Percentiles rank a stretch among this genome's conserved stretches.
Evolutionary conservation across 257 asterid genomes (phyloP).

Genomic region (Perilla frutescens): DNA sequence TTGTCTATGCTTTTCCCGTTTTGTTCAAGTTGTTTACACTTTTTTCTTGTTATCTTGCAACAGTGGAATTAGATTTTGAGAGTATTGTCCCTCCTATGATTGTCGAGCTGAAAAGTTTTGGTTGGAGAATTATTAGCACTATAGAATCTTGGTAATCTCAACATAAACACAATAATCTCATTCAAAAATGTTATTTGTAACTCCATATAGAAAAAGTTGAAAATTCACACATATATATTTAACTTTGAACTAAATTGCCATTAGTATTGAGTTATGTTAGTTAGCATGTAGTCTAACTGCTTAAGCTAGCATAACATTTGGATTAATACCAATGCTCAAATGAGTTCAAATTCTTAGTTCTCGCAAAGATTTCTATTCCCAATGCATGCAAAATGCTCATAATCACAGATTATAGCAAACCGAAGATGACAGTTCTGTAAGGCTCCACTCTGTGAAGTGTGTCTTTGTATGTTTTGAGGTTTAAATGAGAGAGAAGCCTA

Average conservation of each 20-base stretch:
- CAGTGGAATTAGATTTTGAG: conserved; percentile 22
- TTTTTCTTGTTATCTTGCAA: conserved; percentile 4
- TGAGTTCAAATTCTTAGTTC: conserved; percentile 8
- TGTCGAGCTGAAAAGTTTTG: background rate
- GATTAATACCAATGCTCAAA: background rate
- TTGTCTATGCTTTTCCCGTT: background rate
- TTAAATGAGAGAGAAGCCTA: conserved; percentile 22
- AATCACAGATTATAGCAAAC: background rate
- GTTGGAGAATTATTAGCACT: conserved; percentile 9
- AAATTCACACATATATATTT: background rate
- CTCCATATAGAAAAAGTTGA: background rate
- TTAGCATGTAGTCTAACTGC: background rate
- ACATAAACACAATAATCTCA: conserved; percentile 18
- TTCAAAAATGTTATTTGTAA: background rate
- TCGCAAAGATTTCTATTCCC: background rate
- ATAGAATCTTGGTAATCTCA: conserved; percentile 10
- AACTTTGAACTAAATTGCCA: background rate
- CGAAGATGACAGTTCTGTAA: background rate
- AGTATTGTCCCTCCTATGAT: background rate
- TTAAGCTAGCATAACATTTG: conserved; percentile 11
- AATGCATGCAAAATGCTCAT: conserved; percentile 1
- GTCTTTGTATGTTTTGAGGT: conserved; percentile 12
- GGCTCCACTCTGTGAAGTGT: conserved; percentile 21
- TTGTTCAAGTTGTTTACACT: conserved; percentile 1
- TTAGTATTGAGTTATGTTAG: conserved; percentile 12